Percentiles rank a stretch among this genome's conserved stretches.
These are phyloP conservation scores for Pyrrhoderma lamaoense DNA, from an alignment of 1,284 basidiomycete genomes.

Conservation along the genomic window DNA sequence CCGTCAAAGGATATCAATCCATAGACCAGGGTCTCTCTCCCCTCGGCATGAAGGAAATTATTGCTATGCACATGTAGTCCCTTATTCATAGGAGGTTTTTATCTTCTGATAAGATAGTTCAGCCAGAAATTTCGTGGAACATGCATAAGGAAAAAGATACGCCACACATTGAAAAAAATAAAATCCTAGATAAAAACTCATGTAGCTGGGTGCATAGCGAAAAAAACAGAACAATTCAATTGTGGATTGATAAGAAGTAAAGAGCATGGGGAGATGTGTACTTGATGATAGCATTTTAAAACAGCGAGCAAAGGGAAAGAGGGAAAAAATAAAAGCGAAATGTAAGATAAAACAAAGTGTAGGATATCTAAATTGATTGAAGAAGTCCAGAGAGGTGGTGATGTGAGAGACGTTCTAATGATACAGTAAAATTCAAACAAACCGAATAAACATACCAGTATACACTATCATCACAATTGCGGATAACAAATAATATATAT, in stretches of 20 bases:
- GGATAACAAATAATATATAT: conserved; percentile 5
- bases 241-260: neutral
- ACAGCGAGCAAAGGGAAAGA: conserved; percentile 1
- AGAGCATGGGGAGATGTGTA: neutral
- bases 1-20: too few relatives aligned
- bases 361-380: conserved; percentile 6
- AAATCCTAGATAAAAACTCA: too few relatives aligned
- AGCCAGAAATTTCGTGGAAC: neutral
- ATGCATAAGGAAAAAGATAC: too few relatives aligned
- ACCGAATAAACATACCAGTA: conserved; percentile 17
- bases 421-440: conserved; percentile 14
- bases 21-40: neutral
- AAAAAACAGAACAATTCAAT: neutral
- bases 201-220: too few relatives aligned
- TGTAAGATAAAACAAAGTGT: conserved; percentile 3
- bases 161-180: too few relatives aligned
- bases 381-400: conserved; percentile 7
- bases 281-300: neutral
- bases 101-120: neutral
- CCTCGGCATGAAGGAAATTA: conserved; percentile 1
- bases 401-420: conserved; percentile 14
- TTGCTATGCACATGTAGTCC: neutral
- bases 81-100: neutral
- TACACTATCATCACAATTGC: conserved; percentile 17
- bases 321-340: conserved; percentile 6